Evolutionary conservation across 176 grass and related monocot species (phyloP).

Genomic region (Cenchrus americanus): DNA sequence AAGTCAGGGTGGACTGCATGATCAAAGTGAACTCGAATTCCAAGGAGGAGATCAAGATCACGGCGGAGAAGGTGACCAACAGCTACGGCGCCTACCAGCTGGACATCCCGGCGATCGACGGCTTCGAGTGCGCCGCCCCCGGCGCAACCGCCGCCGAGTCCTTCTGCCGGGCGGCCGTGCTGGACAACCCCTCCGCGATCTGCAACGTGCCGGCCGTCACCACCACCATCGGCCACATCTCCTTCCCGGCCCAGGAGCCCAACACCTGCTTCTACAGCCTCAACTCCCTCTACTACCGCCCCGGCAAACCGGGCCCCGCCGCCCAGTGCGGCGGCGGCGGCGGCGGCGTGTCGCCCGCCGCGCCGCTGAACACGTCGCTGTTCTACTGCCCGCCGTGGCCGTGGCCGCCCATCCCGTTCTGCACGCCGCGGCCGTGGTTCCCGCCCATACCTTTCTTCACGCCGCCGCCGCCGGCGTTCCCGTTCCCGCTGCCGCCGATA

Average conservation of each 20-base stretch:
- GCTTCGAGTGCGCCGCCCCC: conserved; percentile 60
- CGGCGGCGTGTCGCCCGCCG: background rate
- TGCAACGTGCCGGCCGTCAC: conserved; percentile 71
- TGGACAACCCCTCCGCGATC: conserved; percentile 61
- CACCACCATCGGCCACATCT: conserved; percentile 63
- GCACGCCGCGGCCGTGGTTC: conserved; percentile 63
- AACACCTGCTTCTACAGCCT: conserved; percentile 71
- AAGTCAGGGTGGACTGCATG: conserved; percentile 69
- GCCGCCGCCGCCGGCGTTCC: conserved; percentile 51
- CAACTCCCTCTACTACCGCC: conserved; percentile 87
- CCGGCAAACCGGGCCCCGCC: conserved; percentile 39
- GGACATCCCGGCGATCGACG: conserved; percentile 71
- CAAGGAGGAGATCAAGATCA: conserved; percentile 68
- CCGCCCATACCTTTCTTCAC: conserved; percentile 78
- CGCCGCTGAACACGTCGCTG: conserved; percentile 54
- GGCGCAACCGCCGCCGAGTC: conserved; percentile 51
- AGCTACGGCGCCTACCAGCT: conserved; percentile 73
- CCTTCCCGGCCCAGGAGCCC: conserved; percentile 28
- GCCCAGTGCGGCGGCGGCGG: conserved; percentile 15
- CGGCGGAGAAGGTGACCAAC: conserved; percentile 70
- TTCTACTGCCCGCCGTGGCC: conserved; percentile 92
- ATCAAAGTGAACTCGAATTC: conserved; percentile 58
- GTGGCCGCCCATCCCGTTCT: conserved; percentile 76
- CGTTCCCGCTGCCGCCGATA: conserved; percentile 53
- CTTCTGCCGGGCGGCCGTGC: conserved; percentile 66